phyloP scores from a whole-genome alignment of 2,329 filamentous ascomycete species.

The Aspergillus sp. region DNA sequence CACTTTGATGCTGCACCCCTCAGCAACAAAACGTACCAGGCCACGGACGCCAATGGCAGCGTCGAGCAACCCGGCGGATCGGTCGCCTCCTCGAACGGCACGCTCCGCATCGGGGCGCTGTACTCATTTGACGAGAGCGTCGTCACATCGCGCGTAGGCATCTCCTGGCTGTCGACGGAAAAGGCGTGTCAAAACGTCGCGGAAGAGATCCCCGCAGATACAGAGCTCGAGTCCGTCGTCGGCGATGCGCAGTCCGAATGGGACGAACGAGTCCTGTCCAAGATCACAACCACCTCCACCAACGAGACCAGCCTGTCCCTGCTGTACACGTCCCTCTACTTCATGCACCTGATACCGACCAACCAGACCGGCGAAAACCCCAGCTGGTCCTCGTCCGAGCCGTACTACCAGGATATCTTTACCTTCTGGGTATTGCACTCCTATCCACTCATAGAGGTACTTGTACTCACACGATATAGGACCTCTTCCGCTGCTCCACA shows the following conservation, averaged over 20 bases:
- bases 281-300: slow-evolving; percentile 60
- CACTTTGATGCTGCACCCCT: slow-evolving; percentile 50
- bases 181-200: slow-evolving; percentile 62
- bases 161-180: slow-evolving; percentile 64
- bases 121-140: slow-evolving; percentile 53
- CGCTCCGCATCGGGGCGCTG: slow-evolving; percentile 41
- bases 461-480: slow-evolving; percentile 31
- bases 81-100: slow-evolving; percentile 45
- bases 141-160: slow-evolving; percentile 61
- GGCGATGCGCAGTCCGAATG: slow-evolving; percentile 53
- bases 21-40: slow-evolving; percentile 28
- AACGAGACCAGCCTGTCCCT: slow-evolving; percentile 57
- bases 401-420: slow-evolving; percentile 71
- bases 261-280: slow-evolving; percentile 63
- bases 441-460: too few relatives aligned
- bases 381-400: slow-evolving; percentile 61
- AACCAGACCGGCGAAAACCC: slow-evolving; percentile 73
- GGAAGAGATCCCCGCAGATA: slow-evolving; percentile 53
- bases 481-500: slow-evolving; percentile 63
- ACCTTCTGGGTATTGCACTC: slow-evolving; percentile 66
- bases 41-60: slow-evolving; percentile 27
- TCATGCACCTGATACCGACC: slow-evolving; percentile 67
- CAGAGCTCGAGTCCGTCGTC: slow-evolving; percentile 46
- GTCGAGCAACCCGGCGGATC: slow-evolving; percentile 25
- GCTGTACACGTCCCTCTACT: slow-evolving; percentile 68